phyloP scores from a whole-genome alignment of 768 basidiomycete genomes.

The Symmetrospora coprosmae region DNA sequence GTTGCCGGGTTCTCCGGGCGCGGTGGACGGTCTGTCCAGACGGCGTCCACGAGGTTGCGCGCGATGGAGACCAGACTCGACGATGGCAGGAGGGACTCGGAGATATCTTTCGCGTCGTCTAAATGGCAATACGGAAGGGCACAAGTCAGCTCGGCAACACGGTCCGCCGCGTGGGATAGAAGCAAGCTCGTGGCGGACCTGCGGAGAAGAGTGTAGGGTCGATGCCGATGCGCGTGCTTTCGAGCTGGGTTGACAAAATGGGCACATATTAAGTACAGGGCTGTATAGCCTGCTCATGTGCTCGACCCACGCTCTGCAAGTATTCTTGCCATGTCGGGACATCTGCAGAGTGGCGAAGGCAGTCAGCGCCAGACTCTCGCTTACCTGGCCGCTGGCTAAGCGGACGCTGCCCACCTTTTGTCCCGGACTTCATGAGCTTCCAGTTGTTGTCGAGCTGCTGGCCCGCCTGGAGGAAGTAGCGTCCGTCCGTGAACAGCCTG shows the following conservation, averaged over 20 bases:
- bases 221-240: conserved; percentile 57
- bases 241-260: conserved; percentile 47
- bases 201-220: conserved; percentile 64
- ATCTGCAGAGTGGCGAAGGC: conserved; percentile 41
- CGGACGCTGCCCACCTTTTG: conserved; percentile 47
- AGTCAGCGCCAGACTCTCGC: not conserved
- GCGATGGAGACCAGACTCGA: conserved; percentile 54
- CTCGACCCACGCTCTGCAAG: conserved; percentile 48
- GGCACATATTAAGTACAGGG: not conserved
- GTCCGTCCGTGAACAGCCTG: conserved; percentile 81
- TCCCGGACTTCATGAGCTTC: conserved; percentile 82
- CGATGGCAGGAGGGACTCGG: conserved; percentile 45
- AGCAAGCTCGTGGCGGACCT: conserved; percentile 38
- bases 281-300: not conserved
- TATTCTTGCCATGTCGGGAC: conserved; percentile 86
- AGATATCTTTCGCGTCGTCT: conserved; percentile 53
- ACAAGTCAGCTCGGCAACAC: not conserved
- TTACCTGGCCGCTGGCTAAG: conserved; percentile 18
- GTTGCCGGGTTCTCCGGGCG: conserved; percentile 57
- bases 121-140: no score
- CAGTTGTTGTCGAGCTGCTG: conserved; percentile 81
- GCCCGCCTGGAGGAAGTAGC: conserved; percentile 85
- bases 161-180: not conserved
- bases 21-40: conserved; percentile 61
- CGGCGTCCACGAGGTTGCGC: conserved; percentile 60